Evolutionary conservation across 2,329 filamentous ascomycete species (phyloP).

Genomic region (Epichloe bromicola): DNA sequence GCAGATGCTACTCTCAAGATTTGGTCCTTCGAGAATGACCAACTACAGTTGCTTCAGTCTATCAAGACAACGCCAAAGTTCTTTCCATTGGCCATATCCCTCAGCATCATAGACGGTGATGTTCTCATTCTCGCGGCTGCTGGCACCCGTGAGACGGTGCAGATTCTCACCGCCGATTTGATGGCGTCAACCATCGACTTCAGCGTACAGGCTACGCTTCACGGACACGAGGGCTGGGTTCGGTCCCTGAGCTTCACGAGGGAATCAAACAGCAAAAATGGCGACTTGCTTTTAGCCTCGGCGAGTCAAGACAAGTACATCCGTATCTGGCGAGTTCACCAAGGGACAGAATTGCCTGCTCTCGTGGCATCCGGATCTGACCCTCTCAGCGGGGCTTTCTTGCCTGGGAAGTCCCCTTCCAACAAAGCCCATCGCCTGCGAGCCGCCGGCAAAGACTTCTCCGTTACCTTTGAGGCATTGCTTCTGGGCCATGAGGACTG

Average conservation of each 20-base stretch:
- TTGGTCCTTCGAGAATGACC: slow-evolving; percentile 51
- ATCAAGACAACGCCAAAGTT: slow-evolving; percentile 64
- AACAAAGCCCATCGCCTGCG: slow-evolving; percentile 80
- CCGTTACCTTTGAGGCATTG: slow-evolving; percentile 84
- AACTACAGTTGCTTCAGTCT: slow-evolving; percentile 48
- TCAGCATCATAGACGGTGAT: slow-evolving; percentile 44
- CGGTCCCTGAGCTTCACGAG: slow-evolving; percentile 67
- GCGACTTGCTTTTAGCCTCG: slow-evolving; percentile 74
- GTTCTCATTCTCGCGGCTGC: slow-evolving; percentile 65
- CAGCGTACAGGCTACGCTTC: slow-evolving; percentile 59
- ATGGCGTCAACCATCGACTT: slow-evolving; percentile 37
- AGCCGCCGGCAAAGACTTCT: slow-evolving; percentile 49
- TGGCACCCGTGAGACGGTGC: slow-evolving; percentile 71
- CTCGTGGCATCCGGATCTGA: slow-evolving; percentile 41
- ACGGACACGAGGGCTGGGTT: slow-evolving; percentile 92
- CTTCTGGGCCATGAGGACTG: slow-evolving; percentile 94
- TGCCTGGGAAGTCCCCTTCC: slow-evolving; percentile 60
- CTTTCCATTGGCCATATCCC: slow-evolving; percentile 66
- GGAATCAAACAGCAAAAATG: slow-evolving; percentile 39
- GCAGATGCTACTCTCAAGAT: slow-evolving; percentile 61
- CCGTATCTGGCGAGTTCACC: slow-evolving; percentile 76
- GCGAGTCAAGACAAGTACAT: slow-evolving; percentile 97
- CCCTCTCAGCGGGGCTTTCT: slow-evolving; percentile 41
- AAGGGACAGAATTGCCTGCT: slow-evolving; percentile 50
- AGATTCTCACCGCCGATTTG: slow-evolving; percentile 55